Conservation (phyloP, 2,329 filamentous ascomycete genomes). For the Fusarium austroafricanum region DNA sequence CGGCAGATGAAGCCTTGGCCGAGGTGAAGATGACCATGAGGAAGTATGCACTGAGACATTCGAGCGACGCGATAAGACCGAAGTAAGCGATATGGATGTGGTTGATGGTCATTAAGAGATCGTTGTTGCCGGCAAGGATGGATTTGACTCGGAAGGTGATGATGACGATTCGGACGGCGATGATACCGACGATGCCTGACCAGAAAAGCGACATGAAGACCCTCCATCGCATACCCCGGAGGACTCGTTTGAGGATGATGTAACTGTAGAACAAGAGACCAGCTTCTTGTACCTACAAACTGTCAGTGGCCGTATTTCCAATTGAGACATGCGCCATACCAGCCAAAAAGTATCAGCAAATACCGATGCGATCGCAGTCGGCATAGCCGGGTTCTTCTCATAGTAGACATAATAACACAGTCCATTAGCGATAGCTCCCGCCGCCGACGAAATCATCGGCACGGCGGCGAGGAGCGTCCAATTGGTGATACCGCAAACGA, state of each 20-base stretch:
- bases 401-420: conserved; percentile 57
- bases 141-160: conserved; percentile 47
- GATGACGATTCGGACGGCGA: conserved; percentile 59
- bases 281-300: conserved; percentile 54
- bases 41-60: conserved; percentile 54
- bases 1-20: conserved; percentile 39
- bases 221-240: conserved; percentile 54
- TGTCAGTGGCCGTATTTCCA: background rate
- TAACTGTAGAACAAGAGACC: conserved; percentile 62
- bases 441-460: conserved; percentile 54
- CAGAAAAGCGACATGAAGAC: conserved; percentile 67
- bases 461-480: conserved; percentile 52
- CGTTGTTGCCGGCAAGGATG: conserved; percentile 42
- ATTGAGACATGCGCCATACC: conserved; percentile 37
- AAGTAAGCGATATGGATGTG: conserved; percentile 56
- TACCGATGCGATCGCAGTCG: conserved; percentile 48
- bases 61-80: conserved; percentile 52
- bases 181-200: conserved; percentile 64
- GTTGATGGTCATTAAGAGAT: conserved; percentile 49
- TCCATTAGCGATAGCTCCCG: conserved; percentile 55
- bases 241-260: conserved; percentile 61
- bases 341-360: conserved; percentile 56
- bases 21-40: conserved; percentile 51
- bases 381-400: conserved; percentile 30
- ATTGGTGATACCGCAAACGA: conserved; percentile 54